Evolutionary conservation across 805 yeast species (phyloP).

Genomic region (Saccharomycopsis babjevae): DNA sequence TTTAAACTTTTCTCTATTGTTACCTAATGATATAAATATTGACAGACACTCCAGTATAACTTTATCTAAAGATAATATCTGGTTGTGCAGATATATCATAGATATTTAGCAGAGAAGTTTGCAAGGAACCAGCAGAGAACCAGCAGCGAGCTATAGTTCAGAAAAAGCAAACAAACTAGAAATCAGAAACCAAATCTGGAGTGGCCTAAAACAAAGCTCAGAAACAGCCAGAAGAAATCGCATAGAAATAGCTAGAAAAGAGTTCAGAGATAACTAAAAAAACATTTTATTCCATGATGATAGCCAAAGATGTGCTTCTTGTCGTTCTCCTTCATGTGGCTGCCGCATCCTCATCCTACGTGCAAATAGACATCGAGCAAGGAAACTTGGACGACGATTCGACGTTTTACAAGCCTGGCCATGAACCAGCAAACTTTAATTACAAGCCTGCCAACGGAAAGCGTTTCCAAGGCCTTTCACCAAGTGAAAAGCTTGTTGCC

Average conservation of each 20-base stretch:
- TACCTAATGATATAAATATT: background rate
- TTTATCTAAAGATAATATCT: too few species aligned
- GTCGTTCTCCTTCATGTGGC: background rate
- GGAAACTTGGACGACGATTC: background rate
- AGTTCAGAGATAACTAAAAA: too few species aligned
- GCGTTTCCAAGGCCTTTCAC: background rate
- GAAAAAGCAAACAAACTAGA: too few species aligned
- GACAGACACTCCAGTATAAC: too few species aligned
- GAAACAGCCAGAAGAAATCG: too few species aligned
- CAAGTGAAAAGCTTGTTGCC: background rate
- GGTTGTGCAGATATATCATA: too few species aligned
- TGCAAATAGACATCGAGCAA: background rate
- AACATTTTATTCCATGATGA: background rate
- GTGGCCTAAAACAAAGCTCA: too few species aligned
- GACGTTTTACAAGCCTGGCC: background rate
- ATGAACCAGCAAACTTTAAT: background rate
- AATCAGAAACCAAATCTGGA: too few species aligned
- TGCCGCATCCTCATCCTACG: background rate
- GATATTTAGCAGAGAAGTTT: too few species aligned
- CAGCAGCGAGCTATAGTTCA: too few species aligned
- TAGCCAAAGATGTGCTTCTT: background rate
- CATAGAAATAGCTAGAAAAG: too few species aligned
- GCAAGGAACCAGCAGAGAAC: too few species aligned
- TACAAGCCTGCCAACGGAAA: background rate
- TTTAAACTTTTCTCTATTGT: background rate